Percentiles rank a stretch among this genome's conserved stretches.
Conservation (phyloP, 306 rosid species). For the Begonia loranthoides region DNA sequence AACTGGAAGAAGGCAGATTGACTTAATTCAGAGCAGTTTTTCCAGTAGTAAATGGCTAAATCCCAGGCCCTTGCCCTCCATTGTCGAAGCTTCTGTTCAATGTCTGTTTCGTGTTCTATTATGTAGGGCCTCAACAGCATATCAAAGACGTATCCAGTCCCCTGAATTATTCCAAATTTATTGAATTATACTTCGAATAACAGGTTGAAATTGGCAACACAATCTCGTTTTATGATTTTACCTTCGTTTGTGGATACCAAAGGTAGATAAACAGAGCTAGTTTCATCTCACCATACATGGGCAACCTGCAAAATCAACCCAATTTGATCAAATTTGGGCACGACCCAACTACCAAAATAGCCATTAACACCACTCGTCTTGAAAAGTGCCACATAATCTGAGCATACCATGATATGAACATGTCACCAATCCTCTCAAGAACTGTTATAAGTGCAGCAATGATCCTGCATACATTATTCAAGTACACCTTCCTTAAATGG, state of each 20-base stretch:
- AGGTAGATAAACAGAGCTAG: constrained; percentile 53
- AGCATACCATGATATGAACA: constrained; percentile 67
- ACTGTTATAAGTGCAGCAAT: constrained; percentile 63
- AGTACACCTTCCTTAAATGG: too few relatives aligned
- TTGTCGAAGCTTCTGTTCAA: constrained; percentile 41
- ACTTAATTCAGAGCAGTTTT: constrained; percentile 35
- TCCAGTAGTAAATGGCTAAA: constrained; percentile 40
- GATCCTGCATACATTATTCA: constrained; percentile 33
- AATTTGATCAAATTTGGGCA: too few relatives aligned
- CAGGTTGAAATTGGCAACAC: too few relatives aligned
- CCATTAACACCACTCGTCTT: too few relatives aligned
- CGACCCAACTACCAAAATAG: too few relatives aligned
- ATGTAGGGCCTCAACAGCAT: constrained; percentile 42
- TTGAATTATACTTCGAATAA: too few relatives aligned
- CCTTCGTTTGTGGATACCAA: constrained; percentile 85
- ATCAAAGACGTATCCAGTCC: constrained; percentile 37
- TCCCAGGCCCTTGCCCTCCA: constrained; percentile 62
- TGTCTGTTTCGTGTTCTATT: constrained; percentile 41
- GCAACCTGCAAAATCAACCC: constrained; percentile 51
- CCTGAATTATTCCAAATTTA: constrained; percentile 23
- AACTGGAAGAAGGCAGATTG: constrained; percentile 44
- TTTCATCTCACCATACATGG: constrained; percentile 80
- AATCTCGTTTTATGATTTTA: constrained; percentile 6
- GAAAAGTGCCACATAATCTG: too few relatives aligned
- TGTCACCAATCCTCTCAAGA: constrained; percentile 59